Percentiles rank a stretch among this genome's conserved stretches.
These are phyloP conservation scores for Pholiota molesta DNA, from an alignment of 768 basidiomycete species.

Conservation along the genomic window DNA sequence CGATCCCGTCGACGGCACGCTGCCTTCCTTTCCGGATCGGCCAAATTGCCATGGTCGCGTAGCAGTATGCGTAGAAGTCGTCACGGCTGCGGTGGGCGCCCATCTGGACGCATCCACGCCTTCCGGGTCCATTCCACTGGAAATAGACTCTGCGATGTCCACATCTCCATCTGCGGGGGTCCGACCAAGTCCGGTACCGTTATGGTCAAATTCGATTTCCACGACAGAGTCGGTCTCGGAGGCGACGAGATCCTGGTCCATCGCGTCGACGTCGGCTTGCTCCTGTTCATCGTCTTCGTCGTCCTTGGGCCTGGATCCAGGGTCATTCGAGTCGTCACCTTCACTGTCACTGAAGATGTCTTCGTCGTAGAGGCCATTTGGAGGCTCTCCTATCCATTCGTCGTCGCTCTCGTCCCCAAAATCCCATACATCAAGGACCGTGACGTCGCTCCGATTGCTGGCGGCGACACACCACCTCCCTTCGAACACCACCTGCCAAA, in stretches of 20 bases:
- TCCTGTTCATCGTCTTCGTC: slow-evolving; percentile 49
- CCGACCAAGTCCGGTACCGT: background rate
- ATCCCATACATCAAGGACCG: slow-evolving; percentile 90
- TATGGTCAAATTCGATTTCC: slow-evolving; percentile 19
- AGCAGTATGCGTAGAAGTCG: slow-evolving; percentile 12
- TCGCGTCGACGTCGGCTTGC: slow-evolving; percentile 66
- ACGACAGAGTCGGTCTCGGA: slow-evolving; percentile 44
- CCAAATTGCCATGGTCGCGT: slow-evolving; percentile 13
- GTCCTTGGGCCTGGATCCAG: slow-evolving; percentile 13
- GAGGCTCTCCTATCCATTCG: slow-evolving; percentile 83
- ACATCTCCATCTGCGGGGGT: slow-evolving; percentile 1
- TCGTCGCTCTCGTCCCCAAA: slow-evolving; percentile 77
- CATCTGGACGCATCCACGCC: slow-evolving; percentile 36
- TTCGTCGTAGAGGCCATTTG: slow-evolving; percentile 75
- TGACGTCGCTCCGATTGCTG: slow-evolving; percentile 76
- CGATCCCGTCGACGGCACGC: slow-evolving; percentile 7
- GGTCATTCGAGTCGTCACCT: slow-evolving; percentile 34
- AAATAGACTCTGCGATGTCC: slow-evolving; percentile 13
- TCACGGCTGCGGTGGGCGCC: slow-evolving; percentile 27
- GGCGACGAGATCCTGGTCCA: slow-evolving; percentile 67
- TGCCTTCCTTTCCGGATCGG: slow-evolving; percentile 10
- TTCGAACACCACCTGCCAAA: slow-evolving; percentile 98
- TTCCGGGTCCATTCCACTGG: slow-evolving; percentile 23
- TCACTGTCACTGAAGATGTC: slow-evolving; percentile 59
- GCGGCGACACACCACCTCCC: slow-evolving; percentile 95